Percentiles rank a stretch among this genome's conserved stretches.
Evolutionary conservation across 148 eudicot genomes (phyloP).

Genomic region (Linanthus parryae): DNA sequence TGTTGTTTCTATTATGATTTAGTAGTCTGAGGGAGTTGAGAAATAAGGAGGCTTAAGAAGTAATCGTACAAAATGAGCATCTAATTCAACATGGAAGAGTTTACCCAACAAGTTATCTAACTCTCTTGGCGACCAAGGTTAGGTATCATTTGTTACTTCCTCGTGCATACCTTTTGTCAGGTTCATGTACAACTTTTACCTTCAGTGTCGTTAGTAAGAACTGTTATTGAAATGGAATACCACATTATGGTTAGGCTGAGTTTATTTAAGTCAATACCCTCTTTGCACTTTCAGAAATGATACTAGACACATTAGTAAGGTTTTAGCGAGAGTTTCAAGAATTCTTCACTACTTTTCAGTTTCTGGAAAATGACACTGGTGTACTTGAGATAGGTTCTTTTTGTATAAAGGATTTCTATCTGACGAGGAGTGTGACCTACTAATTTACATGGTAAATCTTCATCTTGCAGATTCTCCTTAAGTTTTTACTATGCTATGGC

Average conservation of each 20-base stretch:
- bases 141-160: too few relatives aligned
- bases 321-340: too few relatives aligned
- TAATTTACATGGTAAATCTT: conserved; percentile 55
- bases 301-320: too few relatives aligned
- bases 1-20: conserved; percentile 20
- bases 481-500: conserved; percentile 5
- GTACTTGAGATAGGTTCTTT: conserved; percentile 56
- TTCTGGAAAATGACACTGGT: too few relatives aligned
- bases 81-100: conserved; percentile 28
- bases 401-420: conserved; percentile 62
- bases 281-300: too few relatives aligned
- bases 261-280: too few relatives aligned
- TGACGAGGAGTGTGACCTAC: conserved; percentile 71
- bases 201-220: too few relatives aligned
- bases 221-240: too few relatives aligned
- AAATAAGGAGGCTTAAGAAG: conserved; percentile 28
- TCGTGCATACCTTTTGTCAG: conserved; percentile 16
- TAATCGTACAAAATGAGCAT: conserved; percentile 19
- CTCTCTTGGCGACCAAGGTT: conserved; percentile 97
- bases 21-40: conserved; percentile 59
- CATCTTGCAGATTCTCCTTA: conserved; percentile 5
- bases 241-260: too few relatives aligned
- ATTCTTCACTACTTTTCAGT: too few relatives aligned
- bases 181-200: not conserved
- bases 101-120: conserved; percentile 64